A percentile compares a stretch with the other conserved stretches of the same genome.
These are phyloP conservation scores for Diplodia scrobiculata DNA, from an alignment of 2,329 filamentous ascomycete species.

Conservation along the genomic window DNA sequence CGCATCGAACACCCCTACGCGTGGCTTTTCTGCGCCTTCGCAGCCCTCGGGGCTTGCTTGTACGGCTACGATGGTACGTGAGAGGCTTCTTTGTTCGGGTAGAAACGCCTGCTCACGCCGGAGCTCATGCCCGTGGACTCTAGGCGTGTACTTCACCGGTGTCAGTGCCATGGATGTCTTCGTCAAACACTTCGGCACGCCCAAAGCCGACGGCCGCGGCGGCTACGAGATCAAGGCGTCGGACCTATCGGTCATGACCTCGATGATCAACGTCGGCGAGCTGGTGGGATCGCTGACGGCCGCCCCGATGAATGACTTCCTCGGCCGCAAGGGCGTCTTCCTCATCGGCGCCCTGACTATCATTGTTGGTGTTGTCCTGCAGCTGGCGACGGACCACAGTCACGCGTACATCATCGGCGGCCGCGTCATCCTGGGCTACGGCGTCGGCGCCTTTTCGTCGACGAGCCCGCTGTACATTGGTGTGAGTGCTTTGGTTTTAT, in stretches of 20 bases:
- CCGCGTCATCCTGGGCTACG: conserved; percentile 37
- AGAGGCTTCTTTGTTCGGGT: background rate
- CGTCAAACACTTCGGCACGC: conserved; percentile 41
- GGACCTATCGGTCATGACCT: conserved; percentile 41
- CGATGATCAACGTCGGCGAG: conserved; percentile 48
- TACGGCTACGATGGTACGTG: conserved; percentile 41
- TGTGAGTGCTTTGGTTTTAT: conserved; percentile 26
- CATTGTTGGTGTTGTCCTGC: conserved; percentile 33
- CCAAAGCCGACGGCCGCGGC: conserved; percentile 34
- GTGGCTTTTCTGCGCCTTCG: conserved; percentile 44
- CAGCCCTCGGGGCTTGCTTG: conserved; percentile 44
- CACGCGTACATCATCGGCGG: conserved; percentile 27
- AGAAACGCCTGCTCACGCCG: background rate
- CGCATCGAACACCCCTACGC: conserved; percentile 39
- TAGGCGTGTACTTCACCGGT: conserved; percentile 44
- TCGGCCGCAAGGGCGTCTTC: conserved; percentile 44
- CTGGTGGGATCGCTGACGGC: conserved; percentile 43
- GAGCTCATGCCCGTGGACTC: background rate
- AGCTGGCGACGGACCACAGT: conserved; percentile 23
- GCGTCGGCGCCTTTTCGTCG: conserved; percentile 46
- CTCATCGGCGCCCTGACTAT: conserved; percentile 37
- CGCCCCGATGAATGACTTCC: conserved; percentile 44
- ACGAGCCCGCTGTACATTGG: conserved; percentile 47
- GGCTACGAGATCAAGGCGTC: conserved; percentile 37
- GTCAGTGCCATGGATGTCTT: conserved; percentile 39